phyloP scores from a whole-genome alignment of 768 basidiomycete genomes.

The Cubamyces lactineus region DNA sequence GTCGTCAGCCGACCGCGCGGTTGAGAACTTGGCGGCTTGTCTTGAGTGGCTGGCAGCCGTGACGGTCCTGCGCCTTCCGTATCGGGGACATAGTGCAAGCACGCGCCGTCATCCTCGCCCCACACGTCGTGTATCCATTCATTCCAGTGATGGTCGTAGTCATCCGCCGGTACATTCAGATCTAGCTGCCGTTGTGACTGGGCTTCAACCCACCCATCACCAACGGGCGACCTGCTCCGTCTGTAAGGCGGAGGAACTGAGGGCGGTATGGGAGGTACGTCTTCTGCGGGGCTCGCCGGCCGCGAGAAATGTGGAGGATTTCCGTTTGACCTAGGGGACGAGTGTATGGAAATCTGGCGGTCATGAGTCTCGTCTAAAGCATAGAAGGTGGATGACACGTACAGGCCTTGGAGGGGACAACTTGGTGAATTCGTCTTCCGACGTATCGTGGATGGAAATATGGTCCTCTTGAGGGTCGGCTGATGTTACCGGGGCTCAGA shows the following conservation, averaged over 20 bases:
- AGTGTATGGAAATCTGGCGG: constrained; percentile 29
- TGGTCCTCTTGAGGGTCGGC: constrained; percentile 5
- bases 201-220: not conserved
- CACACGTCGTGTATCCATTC: constrained; percentile 13
- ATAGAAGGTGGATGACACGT: not conserved
- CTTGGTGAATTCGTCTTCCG: constrained; percentile 4
- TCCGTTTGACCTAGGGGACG: constrained; percentile 38
- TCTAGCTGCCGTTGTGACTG: not conserved
- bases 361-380: constrained; percentile 38
- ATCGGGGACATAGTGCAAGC: constrained; percentile 42
- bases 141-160: constrained; percentile 13
- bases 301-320: constrained; percentile 26
- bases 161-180: not conserved
- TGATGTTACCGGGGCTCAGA: not conserved
- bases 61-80: constrained; percentile 1
- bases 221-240: constrained; percentile 9
- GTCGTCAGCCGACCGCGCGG: not conserved
- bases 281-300: constrained; percentile 21
- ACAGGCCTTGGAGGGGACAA: constrained; percentile 17
- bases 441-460: constrained; percentile 21
- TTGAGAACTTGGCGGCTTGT: not conserved
- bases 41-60: not conserved
- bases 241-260: not conserved
- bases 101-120: constrained; percentile 34
- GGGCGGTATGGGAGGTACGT: not conserved